Percentiles rank a stretch among this genome's conserved stretches.
Evolutionary conservation across 106 monocot species (phyloP).

Genomic region (Dioscorea alata): DNA sequence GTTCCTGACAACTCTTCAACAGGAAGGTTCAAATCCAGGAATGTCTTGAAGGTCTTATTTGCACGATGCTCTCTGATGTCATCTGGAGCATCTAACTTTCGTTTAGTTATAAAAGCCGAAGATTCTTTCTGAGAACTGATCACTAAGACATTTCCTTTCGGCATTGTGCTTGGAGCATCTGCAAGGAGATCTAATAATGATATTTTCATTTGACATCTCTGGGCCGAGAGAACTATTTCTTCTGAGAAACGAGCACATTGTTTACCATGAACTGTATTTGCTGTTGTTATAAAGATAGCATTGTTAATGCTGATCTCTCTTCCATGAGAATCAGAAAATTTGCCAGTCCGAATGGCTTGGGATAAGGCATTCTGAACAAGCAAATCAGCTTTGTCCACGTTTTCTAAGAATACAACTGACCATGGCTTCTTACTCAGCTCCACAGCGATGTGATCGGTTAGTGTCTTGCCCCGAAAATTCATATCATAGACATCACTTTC

Average conservation of each 20-base stretch:
- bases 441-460: conserved; percentile 57
- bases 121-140: conserved; percentile 25
- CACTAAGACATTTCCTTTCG: conserved; percentile 11
- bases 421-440: conserved; percentile 53
- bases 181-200: conserved; percentile 9
- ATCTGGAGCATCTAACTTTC: conserved; percentile 38
- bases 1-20: conserved; percentile 44
- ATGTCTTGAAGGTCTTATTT: conserved; percentile 14
- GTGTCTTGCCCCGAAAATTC: conserved; percentile 58
- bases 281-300: conserved; percentile 49
- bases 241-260: conserved; percentile 37
- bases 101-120: conserved; percentile 20
- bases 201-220: conserved; percentile 56
- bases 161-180: not conserved
- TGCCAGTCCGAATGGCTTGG: conserved; percentile 54
- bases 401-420: conserved; percentile 80
- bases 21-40: conserved; percentile 80
- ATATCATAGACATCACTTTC: conserved; percentile 6
- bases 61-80: conserved; percentile 21
- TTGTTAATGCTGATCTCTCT: conserved; percentile 52
- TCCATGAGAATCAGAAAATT: conserved; percentile 53
- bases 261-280: conserved; percentile 14
- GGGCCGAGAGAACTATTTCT: conserved; percentile 52
- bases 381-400: conserved; percentile 76
- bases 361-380: conserved; percentile 51